phyloP scores from a whole-genome alignment of 306 rosid species.

The Quercus ilex region DNA sequence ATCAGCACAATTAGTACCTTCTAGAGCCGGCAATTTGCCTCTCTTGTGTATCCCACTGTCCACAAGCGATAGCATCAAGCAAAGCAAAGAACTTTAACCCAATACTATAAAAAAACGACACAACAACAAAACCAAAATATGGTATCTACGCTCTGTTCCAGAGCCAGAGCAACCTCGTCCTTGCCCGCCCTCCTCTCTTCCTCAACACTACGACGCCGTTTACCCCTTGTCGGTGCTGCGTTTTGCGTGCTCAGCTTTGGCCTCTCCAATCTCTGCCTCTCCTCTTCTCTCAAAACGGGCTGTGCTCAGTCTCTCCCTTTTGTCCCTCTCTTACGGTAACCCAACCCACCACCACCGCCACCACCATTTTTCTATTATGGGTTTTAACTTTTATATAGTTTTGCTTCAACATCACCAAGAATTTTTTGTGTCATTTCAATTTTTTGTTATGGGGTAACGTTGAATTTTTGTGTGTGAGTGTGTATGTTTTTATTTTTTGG shows the following conservation, averaged over 20 bases:
- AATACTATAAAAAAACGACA: background rate
- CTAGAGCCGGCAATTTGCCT: background rate
- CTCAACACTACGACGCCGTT: constrained; percentile 59
- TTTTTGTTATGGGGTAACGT: background rate
- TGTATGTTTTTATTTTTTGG: too few relatives aligned
- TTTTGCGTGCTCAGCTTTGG: constrained; percentile 71
- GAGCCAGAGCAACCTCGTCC: constrained; percentile 20
- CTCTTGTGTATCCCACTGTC: background rate
- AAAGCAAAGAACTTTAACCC: background rate
- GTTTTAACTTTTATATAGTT: background rate
- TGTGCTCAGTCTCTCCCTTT: constrained; percentile 49
- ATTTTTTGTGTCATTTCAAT: background rate
- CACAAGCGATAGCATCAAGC: constrained; percentile 11
- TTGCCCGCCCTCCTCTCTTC: constrained; percentile 24
- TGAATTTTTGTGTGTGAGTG: background rate
- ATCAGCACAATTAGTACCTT: background rate
- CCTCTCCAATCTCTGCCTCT: constrained; percentile 49
- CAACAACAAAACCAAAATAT: constrained; percentile 8
- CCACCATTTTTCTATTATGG: background rate
- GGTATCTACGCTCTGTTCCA: constrained; percentile 47
- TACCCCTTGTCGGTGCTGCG: constrained; percentile 78
- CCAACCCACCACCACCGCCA: too few relatives aligned
- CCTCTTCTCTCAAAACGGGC: constrained; percentile 49
- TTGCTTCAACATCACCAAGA: background rate
- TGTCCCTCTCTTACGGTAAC: constrained; percentile 43